Percentiles rank a stretch among this genome's conserved stretches.
Conservation (phyloP, 2,329 filamentous ascomycete genomes). For the Aspergillus pseudotamarii region DNA sequence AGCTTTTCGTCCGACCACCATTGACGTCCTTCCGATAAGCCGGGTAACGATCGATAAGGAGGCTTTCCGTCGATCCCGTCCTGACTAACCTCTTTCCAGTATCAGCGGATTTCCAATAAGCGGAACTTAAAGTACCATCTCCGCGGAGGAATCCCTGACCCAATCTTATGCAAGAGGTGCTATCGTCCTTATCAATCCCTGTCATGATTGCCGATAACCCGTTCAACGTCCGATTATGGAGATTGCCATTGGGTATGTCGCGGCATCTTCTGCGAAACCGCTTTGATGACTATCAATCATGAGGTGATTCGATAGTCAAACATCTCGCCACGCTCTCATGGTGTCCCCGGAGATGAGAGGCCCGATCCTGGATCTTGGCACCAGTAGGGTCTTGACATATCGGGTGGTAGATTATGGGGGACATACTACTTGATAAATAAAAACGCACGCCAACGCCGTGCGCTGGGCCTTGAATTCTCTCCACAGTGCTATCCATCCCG, state of each 20-base stretch:
- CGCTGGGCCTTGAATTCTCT: neutral
- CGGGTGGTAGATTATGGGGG: neutral
- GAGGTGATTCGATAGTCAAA: neutral
- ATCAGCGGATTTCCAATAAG: too few species aligned
- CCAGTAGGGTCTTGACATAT: neutral
- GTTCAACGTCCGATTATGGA: neutral
- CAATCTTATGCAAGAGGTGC: neutral
- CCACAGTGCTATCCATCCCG: neutral
- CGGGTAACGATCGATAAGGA: neutral
- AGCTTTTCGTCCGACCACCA: conserved; percentile 1
- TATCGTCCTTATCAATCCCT: conserved; percentile 1
- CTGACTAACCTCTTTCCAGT: neutral
- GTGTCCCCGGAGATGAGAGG: neutral
- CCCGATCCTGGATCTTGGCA: neutral
- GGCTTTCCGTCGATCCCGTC: neutral
- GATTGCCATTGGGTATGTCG: neutral
- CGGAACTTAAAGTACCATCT: neutral
- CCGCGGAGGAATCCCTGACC: neutral
- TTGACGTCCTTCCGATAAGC: neutral
- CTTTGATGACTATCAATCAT: neutral
- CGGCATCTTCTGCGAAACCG: neutral
- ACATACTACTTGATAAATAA: neutral
- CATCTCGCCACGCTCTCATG: neutral
- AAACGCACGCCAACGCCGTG: neutral
- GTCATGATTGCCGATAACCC: neutral